phyloP scores from a whole-genome alignment of 2,329 filamentous ascomycete genomes.

The Emmonsiellopsis sp. region DNA sequence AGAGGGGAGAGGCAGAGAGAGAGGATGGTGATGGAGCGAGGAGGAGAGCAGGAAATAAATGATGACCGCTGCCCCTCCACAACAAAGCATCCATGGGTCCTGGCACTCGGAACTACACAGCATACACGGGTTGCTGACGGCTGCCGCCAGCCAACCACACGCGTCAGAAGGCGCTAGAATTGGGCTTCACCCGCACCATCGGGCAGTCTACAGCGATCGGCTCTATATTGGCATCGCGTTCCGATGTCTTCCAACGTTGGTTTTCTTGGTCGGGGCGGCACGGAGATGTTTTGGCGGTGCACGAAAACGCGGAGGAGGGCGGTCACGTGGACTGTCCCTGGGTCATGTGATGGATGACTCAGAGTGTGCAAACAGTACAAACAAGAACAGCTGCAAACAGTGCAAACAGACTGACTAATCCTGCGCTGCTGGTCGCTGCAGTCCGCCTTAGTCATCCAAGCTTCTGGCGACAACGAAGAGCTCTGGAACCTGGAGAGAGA shows the following conservation, averaged over 20 bases:
- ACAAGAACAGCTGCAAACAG: not conserved
- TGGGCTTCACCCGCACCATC: too few species aligned
- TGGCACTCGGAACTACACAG: not conserved
- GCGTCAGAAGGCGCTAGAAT: not conserved
- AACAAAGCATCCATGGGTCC: not conserved
- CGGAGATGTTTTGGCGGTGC: not conserved
- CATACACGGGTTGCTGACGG: not conserved
- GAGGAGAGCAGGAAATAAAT: constrained; percentile 3
- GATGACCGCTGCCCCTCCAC: not conserved
- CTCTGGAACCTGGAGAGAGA: not conserved
- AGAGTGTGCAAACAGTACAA: not conserved
- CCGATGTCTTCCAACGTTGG: not conserved
- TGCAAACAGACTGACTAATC: not conserved
- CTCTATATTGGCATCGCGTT: not conserved
- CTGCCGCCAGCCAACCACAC: not conserved
- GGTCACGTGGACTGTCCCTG: too few species aligned
- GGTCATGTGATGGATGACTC: not conserved
- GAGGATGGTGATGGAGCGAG: constrained; percentile 13
- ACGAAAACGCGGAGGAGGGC: not conserved
- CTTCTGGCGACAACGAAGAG: not conserved
- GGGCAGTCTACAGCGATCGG: too few species aligned
- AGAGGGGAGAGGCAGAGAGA: not conserved
- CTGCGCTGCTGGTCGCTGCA: not conserved
- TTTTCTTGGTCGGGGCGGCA: not conserved
- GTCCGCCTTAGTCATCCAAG: not conserved